phyloP scores from a whole-genome alignment of 225 moss, liverwort and hornwort genomes.

The Takakia lepidozioides region DNA sequence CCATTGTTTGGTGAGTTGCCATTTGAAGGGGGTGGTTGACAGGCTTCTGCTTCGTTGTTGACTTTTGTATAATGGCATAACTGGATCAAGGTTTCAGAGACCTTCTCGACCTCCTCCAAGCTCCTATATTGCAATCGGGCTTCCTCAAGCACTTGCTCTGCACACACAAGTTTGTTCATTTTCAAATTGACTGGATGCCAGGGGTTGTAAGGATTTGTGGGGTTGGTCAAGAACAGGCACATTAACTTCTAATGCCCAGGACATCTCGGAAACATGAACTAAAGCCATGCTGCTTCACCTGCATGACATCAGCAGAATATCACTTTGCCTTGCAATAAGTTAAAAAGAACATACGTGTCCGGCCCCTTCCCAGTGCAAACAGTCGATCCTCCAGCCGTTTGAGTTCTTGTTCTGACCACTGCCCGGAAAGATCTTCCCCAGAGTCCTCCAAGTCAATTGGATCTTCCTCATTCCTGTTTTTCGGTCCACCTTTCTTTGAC shows the following conservation, averaged over 20 bases:
- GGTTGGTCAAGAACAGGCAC: no score
- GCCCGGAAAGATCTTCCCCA: no score
- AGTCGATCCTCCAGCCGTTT: constrained; percentile 67
- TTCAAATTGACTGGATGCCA: neutral
- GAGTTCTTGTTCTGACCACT: constrained; percentile 61
- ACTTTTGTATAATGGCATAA: constrained; percentile 37
- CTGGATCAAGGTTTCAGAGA: constrained; percentile 51
- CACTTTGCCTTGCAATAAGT: no score
- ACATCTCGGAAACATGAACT: no score
- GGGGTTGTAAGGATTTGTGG: no score
- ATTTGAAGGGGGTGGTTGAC: constrained; percentile 14
- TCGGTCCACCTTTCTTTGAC: constrained; percentile 18
- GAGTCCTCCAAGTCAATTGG: no score
- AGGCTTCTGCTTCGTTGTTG: constrained; percentile 19
- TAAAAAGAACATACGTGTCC: constrained; percentile 28
- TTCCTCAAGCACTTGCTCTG: constrained; percentile 59
- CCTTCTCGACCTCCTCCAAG: constrained; percentile 37
- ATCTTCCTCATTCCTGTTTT: no score
- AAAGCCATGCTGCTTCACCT: no score
- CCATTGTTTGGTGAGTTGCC: constrained; percentile 7
- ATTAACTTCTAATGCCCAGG: no score
- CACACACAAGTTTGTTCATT: constrained; percentile 1
- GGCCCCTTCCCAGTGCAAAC: constrained; percentile 43
- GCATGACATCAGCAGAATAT: no score
- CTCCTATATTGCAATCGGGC: constrained; percentile 43